Evolutionary conservation across 1,139 yeast species (phyloP), one percentile per base, ranked within the genome.

Genomic region (Dujonia santamariae): DNA sequence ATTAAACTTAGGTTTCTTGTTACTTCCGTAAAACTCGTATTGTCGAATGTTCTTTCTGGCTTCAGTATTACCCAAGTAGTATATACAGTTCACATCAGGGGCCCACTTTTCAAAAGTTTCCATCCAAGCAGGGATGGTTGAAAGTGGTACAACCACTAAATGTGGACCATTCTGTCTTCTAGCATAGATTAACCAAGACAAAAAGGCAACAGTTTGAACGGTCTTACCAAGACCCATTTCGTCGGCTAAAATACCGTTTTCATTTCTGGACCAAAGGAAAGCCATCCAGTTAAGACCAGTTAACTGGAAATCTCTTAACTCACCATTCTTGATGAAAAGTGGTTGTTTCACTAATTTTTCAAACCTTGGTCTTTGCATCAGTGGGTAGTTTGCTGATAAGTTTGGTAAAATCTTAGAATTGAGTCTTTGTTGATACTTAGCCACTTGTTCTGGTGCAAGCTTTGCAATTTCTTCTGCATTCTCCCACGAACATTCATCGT

Each of bases 221-320:
- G 99, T 92, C 58, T 92, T 92, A 48, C 99, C 99, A 37, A 94
- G 72, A 38, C 99, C 99, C 99, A 94, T 94, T 59, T 94, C 99
- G 66, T 94, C 99, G 4, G 99, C 98, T 31, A 94, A 67, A 36
- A 94, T 94, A 37, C 99, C 99, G 58, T 92, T 94, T 61, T 92
- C 97, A 58, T 92, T 87, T 54, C 97, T 76, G 3, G 96, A 86
- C 98, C 98, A 94, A 43, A 94, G 68, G 55, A 88, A 94, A 0
- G 98, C 98, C 98, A 94, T 94, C 99, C 98, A 94, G 60, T 94
- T 94, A 43, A 94, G 73, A 41, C 99, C 99, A 0, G 98, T 92
- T 53, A 94, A 72, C 63, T 94, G 99, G 74, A 94, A 92, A 64
- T 94, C 98, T 56, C 98, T 78, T 44, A 92, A 71, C 57, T 85